These are phyloP conservation scores for Picochlorum costavermella DNA, from an alignment of 139 green algal species.

Conservation along the genomic window DNA sequence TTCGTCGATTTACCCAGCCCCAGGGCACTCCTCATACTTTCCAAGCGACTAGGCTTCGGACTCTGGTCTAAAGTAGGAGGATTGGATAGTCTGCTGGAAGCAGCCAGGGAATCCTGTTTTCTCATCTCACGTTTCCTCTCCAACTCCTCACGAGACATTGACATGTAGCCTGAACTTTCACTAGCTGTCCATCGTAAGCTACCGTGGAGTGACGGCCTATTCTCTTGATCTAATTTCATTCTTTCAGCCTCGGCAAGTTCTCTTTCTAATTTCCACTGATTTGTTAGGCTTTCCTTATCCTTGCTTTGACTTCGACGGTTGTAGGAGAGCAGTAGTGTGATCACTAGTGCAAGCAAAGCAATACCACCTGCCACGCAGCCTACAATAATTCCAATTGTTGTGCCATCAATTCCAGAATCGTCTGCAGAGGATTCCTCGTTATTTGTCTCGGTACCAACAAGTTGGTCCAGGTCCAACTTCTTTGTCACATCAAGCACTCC, in stretches of 20 bases:
- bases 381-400: constrained; percentile 11
- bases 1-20: background rate
- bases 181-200: background rate
- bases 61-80: background rate
- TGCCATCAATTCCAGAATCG: background rate
- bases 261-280: constrained; percentile 10
- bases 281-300: background rate
- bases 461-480: constrained; percentile 1
- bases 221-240: constrained; percentile 1
- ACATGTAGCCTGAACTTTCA: background rate
- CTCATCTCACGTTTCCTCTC: constrained; percentile 4
- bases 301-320: background rate
- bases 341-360: background rate
- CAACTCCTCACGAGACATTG: background rate
- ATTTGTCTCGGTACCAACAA: background rate
- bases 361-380: constrained; percentile 2
- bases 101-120: background rate
- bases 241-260: constrained; percentile 9
- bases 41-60: constrained; percentile 4
- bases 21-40: constrained; percentile 9
- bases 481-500: constrained; percentile 6
- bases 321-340: background rate
- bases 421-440: background rate
- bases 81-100: background rate
- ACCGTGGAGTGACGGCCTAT: background rate